A percentile compares a stretch with the other conserved stretches of the same genome.
Evolutionary conservation across 192 early-diverging fungal genomes (phyloP).

Genomic region (Coemansia furcata): DNA sequence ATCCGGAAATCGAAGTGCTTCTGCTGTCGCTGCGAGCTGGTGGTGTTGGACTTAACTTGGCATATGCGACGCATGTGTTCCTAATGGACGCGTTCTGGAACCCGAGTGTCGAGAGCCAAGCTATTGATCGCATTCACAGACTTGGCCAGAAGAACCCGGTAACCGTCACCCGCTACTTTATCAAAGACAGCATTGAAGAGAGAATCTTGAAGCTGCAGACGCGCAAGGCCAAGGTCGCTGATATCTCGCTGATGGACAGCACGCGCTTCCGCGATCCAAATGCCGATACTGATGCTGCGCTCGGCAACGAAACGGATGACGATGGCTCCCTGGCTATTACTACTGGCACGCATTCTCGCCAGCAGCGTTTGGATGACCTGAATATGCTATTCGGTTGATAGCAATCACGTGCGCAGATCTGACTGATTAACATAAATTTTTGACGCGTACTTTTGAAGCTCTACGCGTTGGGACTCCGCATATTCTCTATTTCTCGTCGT

Average conservation of each 20-base stretch:
- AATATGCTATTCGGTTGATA: constrained; percentile 32
- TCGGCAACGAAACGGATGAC: constrained; percentile 15
- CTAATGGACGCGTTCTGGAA: constrained; percentile 82
- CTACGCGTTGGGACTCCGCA: constrained; percentile 2
- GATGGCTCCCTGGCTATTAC: constrained; percentile 26
- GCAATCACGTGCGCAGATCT: neutral
- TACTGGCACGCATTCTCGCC: constrained; percentile 43
- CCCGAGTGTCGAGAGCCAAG: constrained; percentile 73
- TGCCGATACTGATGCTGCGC: neutral
- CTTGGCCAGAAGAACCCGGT: constrained; percentile 70
- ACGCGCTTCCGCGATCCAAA: constrained; percentile 14
- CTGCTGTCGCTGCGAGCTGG: constrained; percentile 70
- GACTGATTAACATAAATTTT: neutral
- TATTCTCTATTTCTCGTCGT: neutral
- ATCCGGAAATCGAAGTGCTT: constrained; percentile 60
- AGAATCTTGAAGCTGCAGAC: constrained; percentile 79
- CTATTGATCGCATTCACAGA: constrained; percentile 79
- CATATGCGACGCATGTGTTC: constrained; percentile 68
- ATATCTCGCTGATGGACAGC: constrained; percentile 54
- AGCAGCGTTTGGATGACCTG: constrained; percentile 52
- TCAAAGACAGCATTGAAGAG: constrained; percentile 78
- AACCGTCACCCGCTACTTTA: constrained; percentile 65
- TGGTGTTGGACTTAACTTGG: constrained; percentile 73
- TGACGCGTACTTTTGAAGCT: constrained; percentile 1
- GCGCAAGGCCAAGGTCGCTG: constrained; percentile 64